phyloP scores from a whole-genome alignment of 2,329 filamentous ascomycete species.

The Phymatotrichopsis omnivora region DNA sequence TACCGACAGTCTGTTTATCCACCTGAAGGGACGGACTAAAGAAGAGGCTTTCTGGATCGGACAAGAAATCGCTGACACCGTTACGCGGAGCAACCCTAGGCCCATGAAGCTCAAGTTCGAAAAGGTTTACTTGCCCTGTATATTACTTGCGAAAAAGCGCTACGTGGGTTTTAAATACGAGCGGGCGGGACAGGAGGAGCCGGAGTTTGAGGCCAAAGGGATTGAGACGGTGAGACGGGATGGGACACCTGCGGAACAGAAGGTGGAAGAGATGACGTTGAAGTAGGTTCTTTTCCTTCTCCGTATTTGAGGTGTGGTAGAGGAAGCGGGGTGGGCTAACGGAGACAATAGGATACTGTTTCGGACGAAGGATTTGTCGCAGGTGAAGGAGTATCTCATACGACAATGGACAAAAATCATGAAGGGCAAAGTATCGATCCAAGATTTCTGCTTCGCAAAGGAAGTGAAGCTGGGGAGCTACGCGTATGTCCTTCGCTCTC shows the following conservation, averaged over 20 bases:
- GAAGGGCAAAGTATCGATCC: slow-evolving; percentile 73
- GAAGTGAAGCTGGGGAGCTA: slow-evolving; percentile 89
- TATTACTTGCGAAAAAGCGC: slow-evolving; percentile 89
- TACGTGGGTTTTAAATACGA: slow-evolving; percentile 99
- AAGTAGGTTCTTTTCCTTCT: slow-evolving; percentile 38
- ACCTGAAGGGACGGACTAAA: slow-evolving; percentile 74
- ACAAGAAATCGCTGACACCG: slow-evolving; percentile 75
- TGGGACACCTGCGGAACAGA: slow-evolving; percentile 89
- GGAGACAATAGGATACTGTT: slow-evolving; percentile 53
- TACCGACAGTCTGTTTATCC: slow-evolving; percentile 88
- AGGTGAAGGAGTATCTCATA: slow-evolving; percentile 85
- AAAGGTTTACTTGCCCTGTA: slow-evolving; percentile 93
- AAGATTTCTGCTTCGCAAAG: slow-evolving; percentile 91
- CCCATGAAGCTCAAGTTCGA: slow-evolving; percentile 97
- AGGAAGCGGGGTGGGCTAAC: neutral
- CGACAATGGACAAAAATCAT: slow-evolving; percentile 86
- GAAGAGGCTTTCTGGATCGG: slow-evolving; percentile 89
- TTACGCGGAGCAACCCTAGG: slow-evolving; percentile 81
- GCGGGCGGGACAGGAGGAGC: slow-evolving; percentile 58
- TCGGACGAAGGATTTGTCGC: slow-evolving; percentile 75
- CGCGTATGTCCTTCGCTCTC: slow-evolving; percentile 7
- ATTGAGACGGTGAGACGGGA: slow-evolving; percentile 95
- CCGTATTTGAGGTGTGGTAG: neutral
- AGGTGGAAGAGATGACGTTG: slow-evolving; percentile 86
- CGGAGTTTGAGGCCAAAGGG: slow-evolving; percentile 94